Conservation (phyloP, 129 eudicot species). For the Heracleum sosnowskyi region DNA sequence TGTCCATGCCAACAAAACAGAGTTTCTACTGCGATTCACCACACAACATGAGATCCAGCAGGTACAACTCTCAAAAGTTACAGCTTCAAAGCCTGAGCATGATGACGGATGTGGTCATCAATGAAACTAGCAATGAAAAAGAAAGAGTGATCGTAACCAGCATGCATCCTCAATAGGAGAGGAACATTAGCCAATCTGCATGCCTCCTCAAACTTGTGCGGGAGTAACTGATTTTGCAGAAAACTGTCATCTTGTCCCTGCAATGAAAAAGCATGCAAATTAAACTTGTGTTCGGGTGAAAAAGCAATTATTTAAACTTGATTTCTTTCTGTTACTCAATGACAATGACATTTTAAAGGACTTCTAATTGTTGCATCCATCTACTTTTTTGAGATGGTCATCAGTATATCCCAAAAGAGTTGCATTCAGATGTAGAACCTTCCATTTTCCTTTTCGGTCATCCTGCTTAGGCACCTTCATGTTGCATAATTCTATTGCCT, state of each 20-base stretch:
- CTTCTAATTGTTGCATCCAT: neutral
- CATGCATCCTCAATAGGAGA: slow-evolving; percentile 67
- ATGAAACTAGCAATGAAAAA: slow-evolving; percentile 82
- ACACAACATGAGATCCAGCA: slow-evolving; percentile 4
- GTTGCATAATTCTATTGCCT: neutral
- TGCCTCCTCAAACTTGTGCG: slow-evolving; percentile 84
- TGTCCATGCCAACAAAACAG: slow-evolving; percentile 14
- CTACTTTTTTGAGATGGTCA: neutral
- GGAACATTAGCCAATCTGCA: slow-evolving; percentile 68
- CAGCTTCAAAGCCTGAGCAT: slow-evolving; percentile 83
- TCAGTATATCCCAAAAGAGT: neutral
- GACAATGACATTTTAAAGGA: neutral
- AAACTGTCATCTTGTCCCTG: slow-evolving; percentile 93
- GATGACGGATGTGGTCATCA: slow-evolving; percentile 96
- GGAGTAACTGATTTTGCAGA: slow-evolving; percentile 59
- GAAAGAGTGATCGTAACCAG: slow-evolving; percentile 96
- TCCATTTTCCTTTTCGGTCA: neutral
- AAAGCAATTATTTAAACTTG: neutral
- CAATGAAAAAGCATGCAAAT: neutral
- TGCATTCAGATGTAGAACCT: neutral
- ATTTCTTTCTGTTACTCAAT: neutral
- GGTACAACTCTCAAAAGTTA: slow-evolving; percentile 20
- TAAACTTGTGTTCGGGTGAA: neutral
- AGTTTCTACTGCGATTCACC: slow-evolving; percentile 11
- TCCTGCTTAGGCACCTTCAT: neutral